Percentiles rank a stretch among this genome's conserved stretches.
phyloP scores from a whole-genome alignment of 2,329 filamentous ascomycete genomes.

The Cladosporium cucumerinum region DNA sequence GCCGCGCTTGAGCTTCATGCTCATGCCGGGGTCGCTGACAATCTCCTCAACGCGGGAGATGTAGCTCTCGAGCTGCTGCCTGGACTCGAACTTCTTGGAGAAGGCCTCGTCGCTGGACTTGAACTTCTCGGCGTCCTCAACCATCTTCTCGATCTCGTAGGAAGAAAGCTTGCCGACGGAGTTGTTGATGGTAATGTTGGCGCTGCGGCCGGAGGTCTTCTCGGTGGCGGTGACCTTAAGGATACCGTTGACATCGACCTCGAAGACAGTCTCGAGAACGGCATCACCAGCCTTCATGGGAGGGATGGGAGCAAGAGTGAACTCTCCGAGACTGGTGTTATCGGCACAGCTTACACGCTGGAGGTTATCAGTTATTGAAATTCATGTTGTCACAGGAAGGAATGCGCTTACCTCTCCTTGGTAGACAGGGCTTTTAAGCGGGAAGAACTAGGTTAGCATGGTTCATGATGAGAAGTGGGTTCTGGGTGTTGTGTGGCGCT shows the following conservation, averaged over 20 bases:
- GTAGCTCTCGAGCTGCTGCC: slow-evolving; percentile 99
- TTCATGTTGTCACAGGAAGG: too few species aligned
- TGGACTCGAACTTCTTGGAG: slow-evolving; percentile 98
- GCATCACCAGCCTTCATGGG: slow-evolving; percentile 90
- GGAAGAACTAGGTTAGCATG: too few species aligned
- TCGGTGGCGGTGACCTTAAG: slow-evolving; percentile 98
- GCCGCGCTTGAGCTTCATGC: slow-evolving; percentile 95
- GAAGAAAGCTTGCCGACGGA: slow-evolving; percentile 97
- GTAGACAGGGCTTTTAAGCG: too few species aligned
- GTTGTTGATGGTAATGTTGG: slow-evolving; percentile 99
- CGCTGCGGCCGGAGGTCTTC: slow-evolving; percentile 95
- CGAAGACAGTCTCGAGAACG: slow-evolving; percentile 95
- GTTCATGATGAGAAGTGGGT: too few species aligned
- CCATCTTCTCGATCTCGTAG: slow-evolving; percentile 95
- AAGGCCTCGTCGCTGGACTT: slow-evolving; percentile 97
- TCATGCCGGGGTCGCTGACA: slow-evolving; percentile 91
- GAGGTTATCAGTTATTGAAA: too few species aligned
- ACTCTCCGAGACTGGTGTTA: slow-evolving; percentile 96
- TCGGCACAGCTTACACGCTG: slow-evolving; percentile 96
- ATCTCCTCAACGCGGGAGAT: slow-evolving; percentile 99
- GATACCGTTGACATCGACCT: slow-evolving; percentile 96
- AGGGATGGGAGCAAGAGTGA: slow-evolving; percentile 74
- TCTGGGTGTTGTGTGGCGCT: too few species aligned
- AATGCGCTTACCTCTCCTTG: too few species aligned
- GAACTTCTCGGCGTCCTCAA: slow-evolving; percentile 96